Evolutionary conservation across 768 basidiomycete genomes (phyloP), one percentile per base, ranked within the genome.

Genomic region (Pulveroboletus sp.): DNA sequence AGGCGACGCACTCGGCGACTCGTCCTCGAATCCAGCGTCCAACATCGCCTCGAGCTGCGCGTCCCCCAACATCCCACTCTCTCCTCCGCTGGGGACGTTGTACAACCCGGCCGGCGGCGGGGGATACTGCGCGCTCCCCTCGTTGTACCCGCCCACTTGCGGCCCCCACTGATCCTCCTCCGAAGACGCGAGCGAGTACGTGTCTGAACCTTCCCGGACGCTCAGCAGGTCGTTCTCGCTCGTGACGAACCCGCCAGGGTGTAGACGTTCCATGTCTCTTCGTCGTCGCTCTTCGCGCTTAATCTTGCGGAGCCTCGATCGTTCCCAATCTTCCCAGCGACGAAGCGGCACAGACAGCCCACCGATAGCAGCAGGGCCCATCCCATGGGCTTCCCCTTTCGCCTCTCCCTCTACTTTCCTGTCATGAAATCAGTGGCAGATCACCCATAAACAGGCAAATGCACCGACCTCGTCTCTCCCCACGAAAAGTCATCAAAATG

Each of bases 251-350:
- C 89, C 87, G 14, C 77, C 73, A 26, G 86, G 85, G 64, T 89
- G 83, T 29, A 75, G 67, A 37, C 89, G 81, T 61, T 93, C 93
- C 57, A 96, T 79, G 7, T 97, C 93, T 60, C 75, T 76, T 50
- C 86, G 73, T 49, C 92, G 75, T 56, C 85, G 78, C 59, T 93
- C 90, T 61, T 96, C 94, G 2, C 96, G 83, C 53, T 81, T 83
- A 27, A 95, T 54, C 71, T 97, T 98, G 43, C 95, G 86, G 40
- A 98, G 75, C 37, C 96, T 79, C 22, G 93, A 95, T 20, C 93
- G 82, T 63, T 99, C 96, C 96, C 95, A 99, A 60, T 99, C 95
- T 70, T 98, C 96, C 96, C 96, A 99, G 43, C 95, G 80, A n/a
- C 95, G 82, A 64, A 98, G 71, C 0, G 96, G 93, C n/a, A 98